phyloP scores from a whole-genome alignment of 1,139 yeast species.

The Pichiaceae sp. region DNA sequence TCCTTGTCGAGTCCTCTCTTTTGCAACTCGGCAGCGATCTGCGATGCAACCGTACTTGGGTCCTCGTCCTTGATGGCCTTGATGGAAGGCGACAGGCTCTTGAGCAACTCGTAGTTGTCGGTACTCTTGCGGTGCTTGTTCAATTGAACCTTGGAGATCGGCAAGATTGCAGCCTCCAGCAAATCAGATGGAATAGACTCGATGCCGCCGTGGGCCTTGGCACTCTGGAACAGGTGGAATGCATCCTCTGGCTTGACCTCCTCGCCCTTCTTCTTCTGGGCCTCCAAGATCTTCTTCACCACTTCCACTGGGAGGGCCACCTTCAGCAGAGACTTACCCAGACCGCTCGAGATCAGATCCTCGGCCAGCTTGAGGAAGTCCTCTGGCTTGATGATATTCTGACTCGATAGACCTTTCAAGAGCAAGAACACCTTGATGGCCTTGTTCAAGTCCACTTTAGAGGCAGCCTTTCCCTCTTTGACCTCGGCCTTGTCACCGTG shows the following conservation, averaged over 20 bases:
- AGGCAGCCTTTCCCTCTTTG: conserved; percentile 12
- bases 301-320: conserved; percentile 9
- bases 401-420: conserved; percentile 9
- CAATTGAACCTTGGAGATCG: conserved; percentile 9
- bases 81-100: background rate
- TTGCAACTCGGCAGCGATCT: conserved; percentile 12
- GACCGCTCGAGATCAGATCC: conserved; percentile 11
- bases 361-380: conserved; percentile 8
- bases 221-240: conserved; percentile 13
- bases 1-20: conserved; percentile 13
- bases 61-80: background rate
- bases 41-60: conserved; percentile 7
- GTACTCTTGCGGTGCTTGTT: background rate
- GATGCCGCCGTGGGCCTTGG: conserved; percentile 8
- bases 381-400: conserved; percentile 7
- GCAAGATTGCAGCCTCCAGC: conserved; percentile 11
- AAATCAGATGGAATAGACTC: conserved; percentile 11
- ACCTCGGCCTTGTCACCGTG: conserved; percentile 20
- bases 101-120: conserved; percentile 6
- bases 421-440: conserved; percentile 12
- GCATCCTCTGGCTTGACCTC: conserved; percentile 13
- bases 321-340: conserved; percentile 9
- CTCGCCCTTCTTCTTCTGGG: conserved; percentile 1
- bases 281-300: conserved; percentile 6
- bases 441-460: conserved; percentile 9